Evolutionary conservation across 2,329 filamentous ascomycete species (phyloP), one percentile per base, ranked within the genome.

Genomic region (Colletotrichum destructivum): DNA sequence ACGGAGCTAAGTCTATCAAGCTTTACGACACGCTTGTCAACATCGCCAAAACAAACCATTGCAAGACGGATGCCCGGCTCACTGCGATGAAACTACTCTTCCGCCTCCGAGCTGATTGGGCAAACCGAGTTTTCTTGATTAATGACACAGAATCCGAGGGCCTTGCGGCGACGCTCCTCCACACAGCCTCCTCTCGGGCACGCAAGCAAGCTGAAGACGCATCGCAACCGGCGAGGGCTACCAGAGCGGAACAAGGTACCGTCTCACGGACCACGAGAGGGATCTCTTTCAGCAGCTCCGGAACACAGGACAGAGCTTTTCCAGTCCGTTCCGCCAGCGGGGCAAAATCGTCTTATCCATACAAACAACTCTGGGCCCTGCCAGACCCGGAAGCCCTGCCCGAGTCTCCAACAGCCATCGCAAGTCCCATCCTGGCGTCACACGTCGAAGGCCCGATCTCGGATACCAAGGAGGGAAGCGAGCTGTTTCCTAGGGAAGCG

Each of bases 31-130:
- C 88, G 11, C 82, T 96, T 6, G 82, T 95, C 52, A 85, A 86
- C 63, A 90, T 95, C 75, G 90, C 88, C 7, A 88, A 87, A 74
- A 88, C 88, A 18, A 86, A 85, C 38, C 84, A 86, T 42, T 90
- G 88, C 72, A 92, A 93, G 71, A 84, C 88, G 8, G 91, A 94
- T 80, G 91, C 93, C 62, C 91, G 93, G 8, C 83, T 96, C 35
- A 91, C 91, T 15, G 91, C 92, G 2, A 89, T 95, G 85, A 94
- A 94, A 77, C 82, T 96, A 54, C 84, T 98, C 2, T 96, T 97
- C 79, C 90, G 95, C 54, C 84, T 98, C 40, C 90, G 95, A 70
- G 94, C 94, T 26, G 94, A 98, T 81, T 94, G 93, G 79, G 90
- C 92, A 12, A 90, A 95, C 75, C 89, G 91, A 55, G 88, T 98